Percentiles rank a stretch among this genome's conserved stretches.
These are phyloP conservation scores for Phycomyces nitens DNA, from an alignment of 192 early-diverging fungal genomes.

Conservation along the genomic window DNA sequence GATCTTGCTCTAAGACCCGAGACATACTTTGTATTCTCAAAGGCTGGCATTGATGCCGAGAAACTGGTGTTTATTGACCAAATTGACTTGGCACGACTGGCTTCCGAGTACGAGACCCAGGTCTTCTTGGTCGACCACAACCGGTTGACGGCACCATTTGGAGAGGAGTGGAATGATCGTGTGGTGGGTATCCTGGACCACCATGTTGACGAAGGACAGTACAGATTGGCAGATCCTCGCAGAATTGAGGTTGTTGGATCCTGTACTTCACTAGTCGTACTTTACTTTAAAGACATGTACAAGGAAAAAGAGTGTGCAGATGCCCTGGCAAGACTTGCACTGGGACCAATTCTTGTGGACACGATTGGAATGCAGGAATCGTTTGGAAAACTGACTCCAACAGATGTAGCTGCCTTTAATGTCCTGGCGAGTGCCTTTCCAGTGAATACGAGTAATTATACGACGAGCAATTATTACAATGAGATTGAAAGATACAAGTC, in stretches of 20 bases:
- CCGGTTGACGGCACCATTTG: slow-evolving; percentile 39
- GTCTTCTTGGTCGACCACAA: slow-evolving; percentile 71
- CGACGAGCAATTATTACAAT: slow-evolving; percentile 32
- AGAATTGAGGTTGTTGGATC: slow-evolving; percentile 62
- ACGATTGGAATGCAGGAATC: slow-evolving; percentile 54
- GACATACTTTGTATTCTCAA: slow-evolving; percentile 46
- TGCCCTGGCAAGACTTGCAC: slow-evolving; percentile 41
- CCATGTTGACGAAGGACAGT: slow-evolving; percentile 59
- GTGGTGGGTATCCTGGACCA: slow-evolving; percentile 69
- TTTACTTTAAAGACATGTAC: slow-evolving; percentile 32
- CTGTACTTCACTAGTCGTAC: slow-evolving; percentile 49
- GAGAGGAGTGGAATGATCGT: slow-evolving; percentile 3
- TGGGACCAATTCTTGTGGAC: slow-evolving; percentile 68
- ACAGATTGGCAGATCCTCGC: slow-evolving; percentile 37
- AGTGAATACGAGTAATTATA: not conserved
- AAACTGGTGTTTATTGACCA: slow-evolving; percentile 50
- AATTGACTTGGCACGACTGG: slow-evolving; percentile 13
- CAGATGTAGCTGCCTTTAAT: slow-evolving; percentile 39
- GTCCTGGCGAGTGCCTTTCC: slow-evolving; percentile 24
- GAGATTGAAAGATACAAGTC: slow-evolving; percentile 54
- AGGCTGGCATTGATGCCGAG: slow-evolving; percentile 25
- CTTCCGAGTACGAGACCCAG: slow-evolving; percentile 11
- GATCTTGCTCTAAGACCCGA: slow-evolving; percentile 69
- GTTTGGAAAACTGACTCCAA: slow-evolving; percentile 45
- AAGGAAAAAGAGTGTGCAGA: slow-evolving; percentile 4